These are phyloP conservation scores for Achaetomiella virescens DNA, from an alignment of 495 filamentous ascomycete genomes.

Conservation along the genomic window DNA sequence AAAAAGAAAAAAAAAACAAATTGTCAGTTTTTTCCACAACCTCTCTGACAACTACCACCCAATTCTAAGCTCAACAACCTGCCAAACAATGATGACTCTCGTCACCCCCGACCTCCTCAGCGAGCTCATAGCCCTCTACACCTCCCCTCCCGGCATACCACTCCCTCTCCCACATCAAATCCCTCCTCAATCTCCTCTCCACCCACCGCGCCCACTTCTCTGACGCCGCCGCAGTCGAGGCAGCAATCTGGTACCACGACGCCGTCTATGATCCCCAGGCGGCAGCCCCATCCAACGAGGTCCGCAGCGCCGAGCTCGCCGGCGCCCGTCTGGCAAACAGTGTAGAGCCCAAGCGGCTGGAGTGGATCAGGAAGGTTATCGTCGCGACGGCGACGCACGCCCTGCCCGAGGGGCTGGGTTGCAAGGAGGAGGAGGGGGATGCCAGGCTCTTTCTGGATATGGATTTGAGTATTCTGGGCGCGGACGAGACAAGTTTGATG, in stretches of 20 bases:
- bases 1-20: too few species aligned
- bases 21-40: too few species aligned
- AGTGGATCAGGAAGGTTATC: constrained; percentile 12
- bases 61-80: too few species aligned
- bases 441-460: constrained; percentile 19
- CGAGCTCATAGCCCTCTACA: background rate
- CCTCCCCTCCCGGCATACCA: constrained; percentile 10
- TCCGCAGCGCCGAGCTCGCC: constrained; percentile 10
- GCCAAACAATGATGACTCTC: background rate
- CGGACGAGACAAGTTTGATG: constrained; percentile 10
- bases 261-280: constrained; percentile 16
- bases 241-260: constrained; percentile 23
- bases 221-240: constrained; percentile 18
- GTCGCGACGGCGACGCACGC: constrained; percentile 15
- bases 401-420: background rate
- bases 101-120: background rate
- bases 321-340: background rate
- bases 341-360: background rate
- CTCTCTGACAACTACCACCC: too few species aligned
- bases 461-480: constrained; percentile 15
- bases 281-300: constrained; percentile 4
- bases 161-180: constrained; percentile 10
- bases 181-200: constrained; percentile 11
- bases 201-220: background rate
- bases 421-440: background rate